Base-by-base conservation (phyloP, 2,329 filamentous ascomycete species). In the Colletotrichum musae region DNA sequence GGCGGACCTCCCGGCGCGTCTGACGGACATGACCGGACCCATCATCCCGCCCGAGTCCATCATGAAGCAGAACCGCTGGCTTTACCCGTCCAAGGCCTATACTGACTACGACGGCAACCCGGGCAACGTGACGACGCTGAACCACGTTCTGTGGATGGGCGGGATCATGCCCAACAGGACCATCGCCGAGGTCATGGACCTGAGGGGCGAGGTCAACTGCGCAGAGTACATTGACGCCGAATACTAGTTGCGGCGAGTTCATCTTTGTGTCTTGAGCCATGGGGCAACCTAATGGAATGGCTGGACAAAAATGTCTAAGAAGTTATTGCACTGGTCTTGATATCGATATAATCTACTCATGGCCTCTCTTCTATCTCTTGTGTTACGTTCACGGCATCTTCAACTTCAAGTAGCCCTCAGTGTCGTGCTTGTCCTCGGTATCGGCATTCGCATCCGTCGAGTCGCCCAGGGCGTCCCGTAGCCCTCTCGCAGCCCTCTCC, bases 161-260 rank as follows among this genome's bases (percentile, higher is more conserved):
- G 75, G 72, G 9, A 72, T 77, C 12, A 68, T 76, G 9, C 72
- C 72, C 5, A 59, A 71, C 18, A 58, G 64, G 21, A 75, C 66
- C 9, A 72, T 77, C 9, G 66, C 66, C 4, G 74, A 77, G 39
- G 68, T 78, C 10, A 78, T 78, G 76, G 74, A 78, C 71, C 74
- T 75, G 45, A 48, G 62, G 24, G 72, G 58, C 57, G 71, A 51
- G 36, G 32, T 68, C 15, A 60, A 77, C 2, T 77, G 76, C 47
- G 74, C 74, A 57, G 74, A 77, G 41, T 77, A 77, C 58, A 54
- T 73, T 13, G 65, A 62, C 21, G 50, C 50, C 4, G 58, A 62
- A 16, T 45, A 53, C 39, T 62, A 52, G 50, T 4, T 24, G 21
- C 3, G 21, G 21, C 21, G 21, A 24, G 21, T 24, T 24, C 21